These are phyloP conservation scores for Pestalotiopsis sp. DNA, from an alignment of 2,329 filamentous ascomycete species.

Conservation along the genomic window DNA sequence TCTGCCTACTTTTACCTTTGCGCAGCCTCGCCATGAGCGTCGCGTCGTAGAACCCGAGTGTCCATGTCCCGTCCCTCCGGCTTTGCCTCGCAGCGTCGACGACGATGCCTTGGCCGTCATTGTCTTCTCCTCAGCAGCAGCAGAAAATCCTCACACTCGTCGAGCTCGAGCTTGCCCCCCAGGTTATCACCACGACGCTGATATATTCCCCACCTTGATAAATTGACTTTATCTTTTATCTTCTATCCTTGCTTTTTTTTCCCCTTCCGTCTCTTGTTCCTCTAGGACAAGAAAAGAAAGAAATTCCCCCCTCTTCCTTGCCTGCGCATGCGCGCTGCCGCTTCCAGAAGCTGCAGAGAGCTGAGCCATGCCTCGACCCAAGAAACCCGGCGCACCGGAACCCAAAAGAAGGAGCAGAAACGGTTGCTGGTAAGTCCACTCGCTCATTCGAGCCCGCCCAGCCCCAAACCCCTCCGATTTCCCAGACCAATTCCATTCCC, in stretches of 20 bases:
- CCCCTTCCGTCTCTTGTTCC: not conserved
- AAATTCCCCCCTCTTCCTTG: not conserved
- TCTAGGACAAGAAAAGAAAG: not conserved
- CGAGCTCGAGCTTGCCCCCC: not conserved
- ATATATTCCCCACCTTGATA: constrained; percentile 6
- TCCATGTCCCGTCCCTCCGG: not conserved
- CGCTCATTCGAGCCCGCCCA: not conserved
- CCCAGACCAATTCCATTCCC: not conserved
- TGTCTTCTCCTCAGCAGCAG: not conserved
- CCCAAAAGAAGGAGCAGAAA: constrained; percentile 48
- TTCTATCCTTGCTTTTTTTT: not conserved
- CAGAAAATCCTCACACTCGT: constrained; percentile 5
- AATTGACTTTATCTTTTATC: not conserved
- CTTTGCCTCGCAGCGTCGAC: not conserved
- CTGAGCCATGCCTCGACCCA: constrained; percentile 42
- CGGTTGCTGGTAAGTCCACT: constrained; percentile 44
- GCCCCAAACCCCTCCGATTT: not conserved
- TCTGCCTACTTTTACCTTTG: not conserved
- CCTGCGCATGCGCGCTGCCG: constrained; percentile 1
- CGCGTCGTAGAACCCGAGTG: not conserved
- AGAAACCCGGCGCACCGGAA: constrained; percentile 44
- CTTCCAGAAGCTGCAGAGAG: not conserved
- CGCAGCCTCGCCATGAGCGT: not conserved
- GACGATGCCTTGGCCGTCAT: constrained; percentile 8
- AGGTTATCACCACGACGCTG: not conserved